These are phyloP conservation scores for Taphrina pruni DNA, from an alignment of 1,139 yeast genomes.

Conservation along the genomic window DNA sequence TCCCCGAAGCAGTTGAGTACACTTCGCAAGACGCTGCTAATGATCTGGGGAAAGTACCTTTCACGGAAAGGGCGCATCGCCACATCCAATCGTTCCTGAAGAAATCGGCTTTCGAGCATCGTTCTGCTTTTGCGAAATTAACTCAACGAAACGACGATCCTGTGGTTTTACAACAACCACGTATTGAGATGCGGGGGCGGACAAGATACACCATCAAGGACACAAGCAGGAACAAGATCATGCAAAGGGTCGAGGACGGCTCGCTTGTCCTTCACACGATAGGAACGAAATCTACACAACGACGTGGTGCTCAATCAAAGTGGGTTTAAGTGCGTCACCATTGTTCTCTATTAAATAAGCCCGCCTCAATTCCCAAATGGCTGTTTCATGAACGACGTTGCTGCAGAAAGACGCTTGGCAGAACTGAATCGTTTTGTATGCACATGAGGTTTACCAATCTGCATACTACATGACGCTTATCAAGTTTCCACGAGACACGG, in stretches of 20 bases:
- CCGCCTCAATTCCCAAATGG: too few species aligned
- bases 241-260: background rate
- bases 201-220: background rate
- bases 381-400: too few species aligned
- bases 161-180: background rate
- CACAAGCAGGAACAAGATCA: background rate
- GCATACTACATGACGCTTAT: too few species aligned
- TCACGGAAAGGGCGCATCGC: slow-evolving; percentile 19
- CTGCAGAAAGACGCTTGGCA: too few species aligned
- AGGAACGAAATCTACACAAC: background rate
- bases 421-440: too few species aligned
- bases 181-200: background rate
- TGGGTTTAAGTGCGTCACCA: background rate
- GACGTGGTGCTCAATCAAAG: background rate
- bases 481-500: too few species aligned
- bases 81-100: slow-evolving; percentile 19
- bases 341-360: too few species aligned
- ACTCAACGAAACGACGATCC: background rate
- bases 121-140: slow-evolving; percentile 23
- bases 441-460: too few species aligned
- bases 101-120: slow-evolving; percentile 15
- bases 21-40: slow-evolving; percentile 35
- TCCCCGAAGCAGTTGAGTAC: slow-evolving; percentile 22
- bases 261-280: background rate
- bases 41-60: slow-evolving; percentile 25